Evolutionary conservation across 1,139 yeast genomes (phyloP).

Genomic region (Blastobotrys persicus): DNA sequence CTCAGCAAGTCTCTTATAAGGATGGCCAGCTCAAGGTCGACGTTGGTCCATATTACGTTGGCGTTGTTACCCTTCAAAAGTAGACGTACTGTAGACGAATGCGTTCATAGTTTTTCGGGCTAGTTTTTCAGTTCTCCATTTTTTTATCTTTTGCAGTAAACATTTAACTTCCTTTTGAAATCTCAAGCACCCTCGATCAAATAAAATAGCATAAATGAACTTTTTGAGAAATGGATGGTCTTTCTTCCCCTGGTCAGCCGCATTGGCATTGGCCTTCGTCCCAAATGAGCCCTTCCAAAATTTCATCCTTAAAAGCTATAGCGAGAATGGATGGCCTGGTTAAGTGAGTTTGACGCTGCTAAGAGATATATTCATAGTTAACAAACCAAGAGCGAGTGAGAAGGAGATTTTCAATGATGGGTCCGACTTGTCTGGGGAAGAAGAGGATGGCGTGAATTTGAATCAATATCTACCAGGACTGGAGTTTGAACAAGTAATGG

Average conservation of each 20-base stretch:
- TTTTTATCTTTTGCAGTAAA: too few species aligned
- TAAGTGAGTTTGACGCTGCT: neutral
- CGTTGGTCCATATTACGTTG: slow-evolving; percentile 7
- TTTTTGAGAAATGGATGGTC: too few species aligned
- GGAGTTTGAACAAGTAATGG: slow-evolving; percentile 25
- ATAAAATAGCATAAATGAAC: too few species aligned
- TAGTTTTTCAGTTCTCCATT: too few species aligned
- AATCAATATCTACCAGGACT: slow-evolving; percentile 21
- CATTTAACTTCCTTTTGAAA: too few species aligned
- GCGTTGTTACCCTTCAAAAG: slow-evolving; percentile 4
- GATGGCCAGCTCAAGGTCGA: slow-evolving; percentile 2
- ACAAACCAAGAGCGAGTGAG: slow-evolving; percentile 8
- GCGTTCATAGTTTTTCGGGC: too few species aligned
- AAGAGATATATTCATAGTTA: too few species aligned
- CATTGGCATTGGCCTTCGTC: too few species aligned
- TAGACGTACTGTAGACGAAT: too few species aligned
- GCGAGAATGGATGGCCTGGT: neutral
- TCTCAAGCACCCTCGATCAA: too few species aligned
- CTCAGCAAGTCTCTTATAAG: slow-evolving; percentile 1
- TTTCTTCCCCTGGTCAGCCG: too few species aligned
- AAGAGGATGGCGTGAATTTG: slow-evolving; percentile 11
- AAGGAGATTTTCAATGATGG: neutral
- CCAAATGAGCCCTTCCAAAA: too few species aligned
- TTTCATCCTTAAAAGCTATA: neutral
- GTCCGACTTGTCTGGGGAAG: slow-evolving; percentile 15